Evolutionary conservation across 2,329 filamentous ascomycete species (phyloP).

Genomic region (Colletotrichum sublineola): DNA sequence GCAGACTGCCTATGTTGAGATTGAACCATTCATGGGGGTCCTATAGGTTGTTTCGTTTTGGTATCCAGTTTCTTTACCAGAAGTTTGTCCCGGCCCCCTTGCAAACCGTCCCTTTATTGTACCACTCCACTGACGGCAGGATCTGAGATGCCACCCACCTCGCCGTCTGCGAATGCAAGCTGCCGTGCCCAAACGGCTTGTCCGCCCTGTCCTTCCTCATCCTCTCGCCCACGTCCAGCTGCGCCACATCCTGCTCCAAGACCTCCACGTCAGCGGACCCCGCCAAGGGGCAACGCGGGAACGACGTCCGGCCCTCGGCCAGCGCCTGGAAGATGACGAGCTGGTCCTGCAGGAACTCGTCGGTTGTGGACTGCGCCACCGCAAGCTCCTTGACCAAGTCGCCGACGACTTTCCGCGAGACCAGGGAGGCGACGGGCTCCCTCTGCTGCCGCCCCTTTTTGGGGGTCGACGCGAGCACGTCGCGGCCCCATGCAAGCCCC

Average conservation of each 20-base stretch:
- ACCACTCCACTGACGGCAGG: constrained; percentile 63
- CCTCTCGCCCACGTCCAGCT: constrained; percentile 47
- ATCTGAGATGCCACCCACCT: constrained; percentile 70
- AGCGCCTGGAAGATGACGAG: constrained; percentile 71
- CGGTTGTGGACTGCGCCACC: constrained; percentile 54
- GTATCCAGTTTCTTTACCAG: constrained; percentile 17
- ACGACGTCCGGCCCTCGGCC: constrained; percentile 64
- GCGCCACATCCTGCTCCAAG: constrained; percentile 49
- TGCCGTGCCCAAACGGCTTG: constrained; percentile 69
- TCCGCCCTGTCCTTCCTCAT: constrained; percentile 59
- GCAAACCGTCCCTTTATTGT: constrained; percentile 63
- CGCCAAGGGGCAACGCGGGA: constrained; percentile 50
- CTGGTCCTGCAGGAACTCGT: constrained; percentile 72
- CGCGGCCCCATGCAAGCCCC: constrained; percentile 62
- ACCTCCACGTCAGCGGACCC: constrained; percentile 33
- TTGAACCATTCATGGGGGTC: not conserved
- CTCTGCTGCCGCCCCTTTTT: constrained; percentile 53
- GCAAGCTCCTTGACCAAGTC: constrained; percentile 60
- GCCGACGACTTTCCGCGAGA: constrained; percentile 61
- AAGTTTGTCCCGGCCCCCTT: constrained; percentile 57
- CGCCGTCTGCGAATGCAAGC: constrained; percentile 69
- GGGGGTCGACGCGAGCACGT: constrained; percentile 57
- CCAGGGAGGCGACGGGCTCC: constrained; percentile 52
- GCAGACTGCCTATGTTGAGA: not conserved
- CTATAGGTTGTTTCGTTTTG: constrained; percentile 5